Evolutionary conservation across 1,139 yeast genomes (phyloP).

Genomic region (Debaryomyces coudertii): DNA sequence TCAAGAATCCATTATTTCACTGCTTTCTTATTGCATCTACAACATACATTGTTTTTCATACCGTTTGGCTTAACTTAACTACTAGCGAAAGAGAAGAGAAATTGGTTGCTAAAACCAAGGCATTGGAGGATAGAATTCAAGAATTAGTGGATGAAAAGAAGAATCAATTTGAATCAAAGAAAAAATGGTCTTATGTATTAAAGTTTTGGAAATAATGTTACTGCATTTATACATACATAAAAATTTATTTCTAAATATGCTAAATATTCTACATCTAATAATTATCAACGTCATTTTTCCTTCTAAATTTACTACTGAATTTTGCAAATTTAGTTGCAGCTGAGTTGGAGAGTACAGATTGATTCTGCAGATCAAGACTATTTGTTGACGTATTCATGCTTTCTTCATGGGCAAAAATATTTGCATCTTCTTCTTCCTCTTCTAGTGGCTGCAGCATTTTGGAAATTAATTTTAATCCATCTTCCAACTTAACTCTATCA

Average conservation of each 20-base stretch:
- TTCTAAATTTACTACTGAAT: conserved; percentile 40
- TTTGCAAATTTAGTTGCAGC: conserved; percentile 48
- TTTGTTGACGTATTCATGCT: conserved; percentile 23
- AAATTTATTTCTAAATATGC: background rate
- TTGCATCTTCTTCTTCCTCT: conserved; percentile 14
- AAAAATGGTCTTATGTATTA: conserved; percentile 26
- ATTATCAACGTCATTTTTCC: conserved; percentile 16
- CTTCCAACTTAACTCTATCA: conserved; percentile 46
- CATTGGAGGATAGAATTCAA: conserved; percentile 37
- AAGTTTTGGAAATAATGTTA: conserved; percentile 23
- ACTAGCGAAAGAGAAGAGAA: conserved; percentile 31
- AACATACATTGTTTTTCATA: conserved; percentile 41
- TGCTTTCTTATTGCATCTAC: conserved; percentile 46
- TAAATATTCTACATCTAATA: conserved; percentile 1
- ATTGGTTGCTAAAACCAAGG: conserved; percentile 27
- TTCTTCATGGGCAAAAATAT: conserved; percentile 20
- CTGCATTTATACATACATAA: conserved; percentile 2
- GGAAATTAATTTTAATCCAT: conserved; percentile 40
- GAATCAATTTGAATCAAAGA: conserved; percentile 19
- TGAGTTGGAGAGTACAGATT: conserved; percentile 29
- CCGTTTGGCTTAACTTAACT: conserved; percentile 37
- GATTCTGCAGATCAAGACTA: conserved; percentile 25
- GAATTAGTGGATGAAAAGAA: conserved; percentile 34
- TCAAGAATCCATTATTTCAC: conserved; percentile 42
- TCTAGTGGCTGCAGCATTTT: conserved; percentile 34